Base-by-base conservation (phyloP, 441 rosid genomes). In the Gossypium aridum region DNA sequence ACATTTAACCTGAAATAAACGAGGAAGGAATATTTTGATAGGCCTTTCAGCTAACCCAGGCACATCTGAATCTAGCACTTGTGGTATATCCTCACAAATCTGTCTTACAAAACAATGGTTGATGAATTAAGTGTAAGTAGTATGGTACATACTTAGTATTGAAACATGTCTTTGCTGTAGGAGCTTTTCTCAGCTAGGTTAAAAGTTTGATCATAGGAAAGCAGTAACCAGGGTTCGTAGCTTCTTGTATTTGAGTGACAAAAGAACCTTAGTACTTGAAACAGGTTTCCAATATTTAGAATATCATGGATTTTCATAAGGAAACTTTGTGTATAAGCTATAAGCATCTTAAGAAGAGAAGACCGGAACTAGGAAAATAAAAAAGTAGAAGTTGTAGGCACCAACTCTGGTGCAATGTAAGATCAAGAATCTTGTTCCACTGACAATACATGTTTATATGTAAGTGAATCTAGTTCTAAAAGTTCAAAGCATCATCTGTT, bases 41-140 rank as follows among this genome's bases (percentile, higher is more conserved):
- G 99, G 99, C 59, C 96, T 90, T 68, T 97, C 99, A 71, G 94
- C 71, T 81, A 94, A 82, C 25, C 99, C 98, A 68, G 92, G 97
- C 65, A 97, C 89, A 63, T 92, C 97, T 16, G 90, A 77, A 85
- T 97, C 99, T 85, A 97, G 82, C 53, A 88, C 91, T 80, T 94
- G 97, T 0, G 99, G 99, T 16, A 91, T 82, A 87, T 97, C 99
- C 83, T 97, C 99, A 83, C 97, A 97, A 78, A 94, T 89, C 99
- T 97, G 86, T 60, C 69, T 39, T n/a, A 74, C 54, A 71, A 20
- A 61, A 78, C 22, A 47, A 77, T 55, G 53, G 71, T 62, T 54
- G 28, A 73, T 20, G 26, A 23, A 13, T 47, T 45, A 7, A 73
- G 56, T 2, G 45, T 70, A 56, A 43, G 22, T 20, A 34, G 45